Evolutionary conservation across 768 basidiomycete genomes (phyloP).

Genomic region (Boletus huronensis): DNA sequence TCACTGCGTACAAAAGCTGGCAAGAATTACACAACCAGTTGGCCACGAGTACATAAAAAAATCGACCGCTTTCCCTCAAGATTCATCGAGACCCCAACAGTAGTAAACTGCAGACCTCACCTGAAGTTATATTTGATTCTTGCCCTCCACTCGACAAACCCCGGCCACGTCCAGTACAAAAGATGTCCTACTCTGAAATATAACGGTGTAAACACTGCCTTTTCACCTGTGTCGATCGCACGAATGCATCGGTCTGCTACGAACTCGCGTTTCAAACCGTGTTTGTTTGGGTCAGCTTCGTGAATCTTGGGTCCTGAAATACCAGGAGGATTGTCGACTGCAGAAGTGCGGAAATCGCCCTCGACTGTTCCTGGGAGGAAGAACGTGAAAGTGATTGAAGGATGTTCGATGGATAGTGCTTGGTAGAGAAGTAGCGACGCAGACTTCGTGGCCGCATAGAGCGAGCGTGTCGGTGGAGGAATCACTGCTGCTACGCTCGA

Average conservation of each 20-base stretch:
- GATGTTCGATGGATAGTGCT: conserved; percentile 77
- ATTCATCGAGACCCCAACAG: background rate
- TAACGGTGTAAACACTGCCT: conserved; percentile 55
- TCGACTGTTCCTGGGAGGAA: conserved; percentile 70
- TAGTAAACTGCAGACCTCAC: conserved; percentile 2
- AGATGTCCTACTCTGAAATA: conserved; percentile 47
- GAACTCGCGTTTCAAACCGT: conserved; percentile 54
- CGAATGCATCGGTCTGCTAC: conserved; percentile 60
- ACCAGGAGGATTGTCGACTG: conserved; percentile 53
- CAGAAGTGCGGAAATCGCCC: conserved; percentile 75
- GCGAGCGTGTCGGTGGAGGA: conserved; percentile 79
- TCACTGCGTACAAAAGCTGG: background rate
- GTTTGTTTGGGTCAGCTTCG: conserved; percentile 52
- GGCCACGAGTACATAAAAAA: background rate
- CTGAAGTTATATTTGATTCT: conserved; percentile 62
- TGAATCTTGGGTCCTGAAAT: conserved; percentile 29
- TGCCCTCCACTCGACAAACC: conserved; percentile 54
- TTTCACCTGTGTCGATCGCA: conserved; percentile 58
- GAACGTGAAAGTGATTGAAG: conserved; percentile 57
- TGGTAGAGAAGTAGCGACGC: conserved; percentile 77
- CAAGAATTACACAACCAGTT: background rate
- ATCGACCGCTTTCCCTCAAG: background rate
- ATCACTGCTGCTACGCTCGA: conserved; percentile 77
- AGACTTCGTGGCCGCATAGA: conserved; percentile 83
- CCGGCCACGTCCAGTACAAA: conserved; percentile 64